Base-by-base conservation (phyloP, 768 basidiomycete genomes). In the Leucogyrophana mollusca region DNA sequence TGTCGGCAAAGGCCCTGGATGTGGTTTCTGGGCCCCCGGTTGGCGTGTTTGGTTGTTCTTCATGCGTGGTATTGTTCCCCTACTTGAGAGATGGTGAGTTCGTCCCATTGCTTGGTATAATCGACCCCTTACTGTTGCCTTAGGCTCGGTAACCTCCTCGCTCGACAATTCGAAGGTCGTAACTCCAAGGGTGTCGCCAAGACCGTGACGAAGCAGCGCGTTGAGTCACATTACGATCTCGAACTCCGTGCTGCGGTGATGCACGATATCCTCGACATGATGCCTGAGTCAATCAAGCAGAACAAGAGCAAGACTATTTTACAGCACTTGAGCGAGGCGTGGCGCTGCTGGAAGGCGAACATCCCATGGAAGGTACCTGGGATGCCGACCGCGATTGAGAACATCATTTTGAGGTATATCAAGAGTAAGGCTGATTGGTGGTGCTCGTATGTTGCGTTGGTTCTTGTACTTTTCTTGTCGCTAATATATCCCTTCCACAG, bases 41-140 rank as follows among this genome's bases (percentile, higher is more conserved):
- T 99, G 96, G 96, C 80, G 96, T 46, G 96, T 99, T 16, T 99
- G 96, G 96, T 70, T 99, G 46, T 99, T 98, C 76, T 99, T 99
- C 78, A 90, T 99, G 85, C 85, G 96, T 47, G 96, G 96, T 46
- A 98, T 99, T 56, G 95, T 98, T 0, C 96, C 96, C 9, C 80
- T 99, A 14, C 80, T 99, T 10, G 95, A 99, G 67, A 76, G 95
- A 69, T 99, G 96, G 95, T 82, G 34, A 35, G 72, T 66, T 6
- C 18, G 9, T 21, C 45, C 13, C 14, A n/a, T n/a, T n/a, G n/a
- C n/a, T n/a, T n/a, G n/a, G n/a, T 25, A n/a, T 35, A 25, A 48
- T 18, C 14, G 40, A 11, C 38, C 40, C 11, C 13, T 7, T 47
- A 20, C 30, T 23, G 25, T 32, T 43, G 49, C 22, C 2, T 23